Conservation (phyloP, 345 rosid genomes). For the Nasturtium officinale region DNA sequence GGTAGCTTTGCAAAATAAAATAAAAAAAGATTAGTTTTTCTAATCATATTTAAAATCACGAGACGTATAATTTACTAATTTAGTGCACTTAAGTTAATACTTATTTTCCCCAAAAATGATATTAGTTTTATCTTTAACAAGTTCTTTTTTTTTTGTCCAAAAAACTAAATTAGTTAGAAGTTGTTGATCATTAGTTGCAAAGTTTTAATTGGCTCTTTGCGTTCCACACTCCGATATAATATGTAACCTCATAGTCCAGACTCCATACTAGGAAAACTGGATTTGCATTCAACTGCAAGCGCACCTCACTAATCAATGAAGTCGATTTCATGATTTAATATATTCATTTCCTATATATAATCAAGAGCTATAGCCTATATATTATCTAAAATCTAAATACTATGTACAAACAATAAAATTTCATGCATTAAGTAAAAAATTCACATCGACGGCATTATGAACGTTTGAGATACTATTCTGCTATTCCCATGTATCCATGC, state of each 20-base stretch:
- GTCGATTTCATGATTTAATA: not conserved
- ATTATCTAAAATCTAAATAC: not conserved
- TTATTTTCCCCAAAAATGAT: not conserved
- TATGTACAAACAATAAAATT: not conserved
- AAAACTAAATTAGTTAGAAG: not conserved
- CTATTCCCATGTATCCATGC: not conserved
- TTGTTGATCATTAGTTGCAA: not conserved
- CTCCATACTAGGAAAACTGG: not conserved
- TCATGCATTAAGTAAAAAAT: not conserved
- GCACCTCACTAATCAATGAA: not conserved
- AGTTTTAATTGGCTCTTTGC: no score
- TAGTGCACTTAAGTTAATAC: not conserved
- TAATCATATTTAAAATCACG: conserved; percentile 30
- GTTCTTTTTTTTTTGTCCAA: no score
- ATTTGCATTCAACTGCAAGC: not conserved
- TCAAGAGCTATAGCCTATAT: no score
- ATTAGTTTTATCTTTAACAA: not conserved
- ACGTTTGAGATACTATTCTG: not conserved
- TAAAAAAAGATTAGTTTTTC: not conserved
- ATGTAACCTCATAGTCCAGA: not conserved
- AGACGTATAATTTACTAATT: not conserved
- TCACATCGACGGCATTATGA: not conserved
- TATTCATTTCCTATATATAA: no score
- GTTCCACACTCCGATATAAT: not conserved
- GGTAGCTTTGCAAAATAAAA: conserved; percentile 1